These are phyloP conservation scores for Sugiyamaella boreocaroliniensis DNA, from an alignment of 805 yeast genomes.

Conservation along the genomic window DNA sequence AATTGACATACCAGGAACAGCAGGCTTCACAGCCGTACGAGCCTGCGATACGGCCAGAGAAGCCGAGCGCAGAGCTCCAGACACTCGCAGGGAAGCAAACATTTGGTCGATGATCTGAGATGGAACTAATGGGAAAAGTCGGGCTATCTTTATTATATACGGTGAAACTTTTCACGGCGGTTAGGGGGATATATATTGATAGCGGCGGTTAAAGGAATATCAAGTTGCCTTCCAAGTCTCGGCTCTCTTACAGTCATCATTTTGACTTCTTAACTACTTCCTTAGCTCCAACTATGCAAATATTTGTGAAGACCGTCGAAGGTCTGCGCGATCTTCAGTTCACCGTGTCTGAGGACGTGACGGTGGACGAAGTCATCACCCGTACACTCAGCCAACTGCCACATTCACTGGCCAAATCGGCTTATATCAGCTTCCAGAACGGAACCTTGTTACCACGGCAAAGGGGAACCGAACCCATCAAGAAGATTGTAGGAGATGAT, in stretches of 20 bases:
- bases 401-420: background rate
- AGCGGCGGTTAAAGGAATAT: background rate
- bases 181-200: background rate
- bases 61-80: slow-evolving; percentile 1
- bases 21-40: slow-evolving; percentile 7
- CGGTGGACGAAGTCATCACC: background rate
- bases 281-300: background rate
- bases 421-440: background rate
- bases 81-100: slow-evolving; percentile 2
- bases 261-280: background rate
- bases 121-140: background rate
- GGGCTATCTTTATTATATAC: background rate
- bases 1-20: background rate
- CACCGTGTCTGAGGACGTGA: background rate
- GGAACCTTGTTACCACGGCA: background rate
- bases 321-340: slow-evolving; percentile 2
- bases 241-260: background rate
- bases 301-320: slow-evolving; percentile 5
- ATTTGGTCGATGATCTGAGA: background rate
- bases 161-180: background rate
- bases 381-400: background rate
- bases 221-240: background rate
- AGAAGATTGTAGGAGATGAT: background rate
- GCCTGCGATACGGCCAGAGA: slow-evolving; percentile 5
- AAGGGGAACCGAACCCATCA: background rate